Evolutionary conservation across 345 rosid genomes (phyloP).

Genomic region (Citrus sp.): DNA sequence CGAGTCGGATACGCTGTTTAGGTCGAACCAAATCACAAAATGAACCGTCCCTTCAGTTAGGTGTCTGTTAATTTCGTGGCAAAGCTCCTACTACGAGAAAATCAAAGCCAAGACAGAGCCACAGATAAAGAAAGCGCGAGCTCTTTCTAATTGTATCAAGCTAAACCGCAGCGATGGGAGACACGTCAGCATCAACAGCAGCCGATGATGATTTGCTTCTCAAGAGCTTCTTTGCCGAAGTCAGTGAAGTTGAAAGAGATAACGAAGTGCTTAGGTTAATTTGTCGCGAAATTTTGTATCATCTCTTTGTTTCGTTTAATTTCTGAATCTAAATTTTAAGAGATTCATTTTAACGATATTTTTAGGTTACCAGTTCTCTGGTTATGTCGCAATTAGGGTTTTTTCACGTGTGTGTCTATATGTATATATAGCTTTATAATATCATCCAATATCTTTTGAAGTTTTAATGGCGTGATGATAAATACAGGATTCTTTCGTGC

Average conservation of each 20-base stretch:
- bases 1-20: neutral
- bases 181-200: conserved; percentile 16
- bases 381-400: conserved; percentile 28
- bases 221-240: conserved; percentile 93
- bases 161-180: conserved; percentile 46
- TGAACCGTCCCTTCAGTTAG: neutral
- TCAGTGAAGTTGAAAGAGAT: conserved; percentile 92
- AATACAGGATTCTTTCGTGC: conserved; percentile 84
- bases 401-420: neutral
- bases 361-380: conserved; percentile 10
- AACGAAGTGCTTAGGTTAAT: conserved; percentile 85
- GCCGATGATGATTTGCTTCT: conserved; percentile 75
- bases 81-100: neutral
- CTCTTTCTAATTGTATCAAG: neutral
- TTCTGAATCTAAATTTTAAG: neutral
- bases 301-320: neutral
- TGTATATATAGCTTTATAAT: too few species aligned
- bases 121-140: neutral
- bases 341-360: neutral
- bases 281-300: neutral
- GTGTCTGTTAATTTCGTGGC: neutral
- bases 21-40: neutral
- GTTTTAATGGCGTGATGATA: neutral
- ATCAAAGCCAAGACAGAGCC: neutral
- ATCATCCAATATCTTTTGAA: neutral